A percentile compares a stretch with the other conserved stretches of the same genome.
These are phyloP conservation scores for Amanita polypyramis DNA, from an alignment of 768 basidiomycete genomes.

Conservation along the genomic window DNA sequence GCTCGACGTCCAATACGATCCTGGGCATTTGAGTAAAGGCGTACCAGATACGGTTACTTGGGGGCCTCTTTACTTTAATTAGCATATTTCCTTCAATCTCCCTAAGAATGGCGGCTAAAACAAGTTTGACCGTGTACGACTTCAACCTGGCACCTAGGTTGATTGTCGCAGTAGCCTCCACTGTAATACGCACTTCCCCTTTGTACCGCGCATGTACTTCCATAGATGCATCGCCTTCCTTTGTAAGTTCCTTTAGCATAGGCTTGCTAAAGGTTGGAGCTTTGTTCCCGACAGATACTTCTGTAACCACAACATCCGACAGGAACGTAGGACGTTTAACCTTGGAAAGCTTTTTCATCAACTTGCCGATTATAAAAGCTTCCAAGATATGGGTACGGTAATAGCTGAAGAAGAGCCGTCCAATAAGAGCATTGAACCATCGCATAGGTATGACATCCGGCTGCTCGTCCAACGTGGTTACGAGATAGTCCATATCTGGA, in stretches of 20 bases:
- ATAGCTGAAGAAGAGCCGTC: slow-evolving; percentile 85
- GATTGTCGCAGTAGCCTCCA: slow-evolving; percentile 84
- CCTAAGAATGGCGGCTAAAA: slow-evolving; percentile 78
- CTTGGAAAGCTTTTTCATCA: slow-evolving; percentile 92
- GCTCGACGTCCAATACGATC: slow-evolving; percentile 85
- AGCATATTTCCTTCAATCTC: slow-evolving; percentile 88
- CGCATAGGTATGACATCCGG: slow-evolving; percentile 96
- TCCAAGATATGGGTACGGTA: slow-evolving; percentile 82
- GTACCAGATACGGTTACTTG: slow-evolving; percentile 93
- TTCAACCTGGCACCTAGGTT: slow-evolving; percentile 78
- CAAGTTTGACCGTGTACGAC: slow-evolving; percentile 82
- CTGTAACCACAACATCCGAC: slow-evolving; percentile 74
- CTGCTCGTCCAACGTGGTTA: slow-evolving; percentile 81
- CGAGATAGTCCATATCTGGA: slow-evolving; percentile 73
- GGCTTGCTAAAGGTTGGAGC: slow-evolving; percentile 89
- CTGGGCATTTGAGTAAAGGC: slow-evolving; percentile 85
- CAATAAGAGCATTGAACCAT: slow-evolving; percentile 93
- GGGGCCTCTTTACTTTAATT: slow-evolving; percentile 87
- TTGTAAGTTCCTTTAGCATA: slow-evolving; percentile 95
- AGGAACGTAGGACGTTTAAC: slow-evolving; percentile 86
- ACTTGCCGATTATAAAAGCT: slow-evolving; percentile 69
- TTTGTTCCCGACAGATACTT: slow-evolving; percentile 79
- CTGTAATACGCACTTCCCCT: slow-evolving; percentile 82
- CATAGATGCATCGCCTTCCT: slow-evolving; percentile 85
- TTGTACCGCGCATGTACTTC: slow-evolving; percentile 80